These are phyloP conservation scores for Amauroascus niger DNA, from an alignment of 2,329 filamentous ascomycete genomes.

Conservation along the genomic window DNA sequence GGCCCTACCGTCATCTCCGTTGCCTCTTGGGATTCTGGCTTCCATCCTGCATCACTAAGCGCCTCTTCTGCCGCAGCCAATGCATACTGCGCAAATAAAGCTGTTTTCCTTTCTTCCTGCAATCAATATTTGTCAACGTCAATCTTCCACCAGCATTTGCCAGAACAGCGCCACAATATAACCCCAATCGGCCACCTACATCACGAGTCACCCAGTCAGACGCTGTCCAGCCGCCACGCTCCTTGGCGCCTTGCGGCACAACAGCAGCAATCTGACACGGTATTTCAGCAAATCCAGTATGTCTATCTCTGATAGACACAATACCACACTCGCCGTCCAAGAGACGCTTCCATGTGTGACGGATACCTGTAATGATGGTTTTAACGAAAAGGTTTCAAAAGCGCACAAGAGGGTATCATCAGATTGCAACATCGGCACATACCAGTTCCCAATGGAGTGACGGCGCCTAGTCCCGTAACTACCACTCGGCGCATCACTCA, in stretches of 20 bases:
- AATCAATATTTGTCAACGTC: not conserved
- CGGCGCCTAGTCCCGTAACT: slow-evolving; percentile 70
- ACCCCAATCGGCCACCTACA: slow-evolving; percentile 22
- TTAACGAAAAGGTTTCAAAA: not conserved
- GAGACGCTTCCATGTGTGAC: slow-evolving; percentile 69
- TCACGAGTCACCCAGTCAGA: slow-evolving; percentile 38
- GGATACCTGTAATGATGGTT: slow-evolving; percentile 45
- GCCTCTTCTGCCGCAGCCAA: slow-evolving; percentile 81
- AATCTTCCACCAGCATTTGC: not conserved
- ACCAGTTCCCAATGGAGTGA: slow-evolving; percentile 76
- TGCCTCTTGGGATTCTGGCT: slow-evolving; percentile 50
- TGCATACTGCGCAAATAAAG: slow-evolving; percentile 85
- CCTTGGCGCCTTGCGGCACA: slow-evolving; percentile 53
- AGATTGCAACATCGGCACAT: too few species aligned
- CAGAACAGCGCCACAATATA: not conserved
- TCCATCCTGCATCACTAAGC: slow-evolving; percentile 70
- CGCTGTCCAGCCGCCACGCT: slow-evolving; percentile 37
- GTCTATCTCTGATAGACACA: slow-evolving; percentile 56
- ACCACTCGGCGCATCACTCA: slow-evolving; percentile 55
- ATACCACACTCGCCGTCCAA: slow-evolving; percentile 73
- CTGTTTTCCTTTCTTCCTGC: slow-evolving; percentile 66
- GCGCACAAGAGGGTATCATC: too few species aligned
- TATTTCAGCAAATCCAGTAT: slow-evolving; percentile 57
- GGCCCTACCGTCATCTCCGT: slow-evolving; percentile 57
- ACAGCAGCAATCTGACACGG: slow-evolving; percentile 79